Percentiles rank a stretch among this genome's conserved stretches.
Conservation (phyloP, 1,284 basidiomycete genomes). For the Prillingera fragicola region DNA sequence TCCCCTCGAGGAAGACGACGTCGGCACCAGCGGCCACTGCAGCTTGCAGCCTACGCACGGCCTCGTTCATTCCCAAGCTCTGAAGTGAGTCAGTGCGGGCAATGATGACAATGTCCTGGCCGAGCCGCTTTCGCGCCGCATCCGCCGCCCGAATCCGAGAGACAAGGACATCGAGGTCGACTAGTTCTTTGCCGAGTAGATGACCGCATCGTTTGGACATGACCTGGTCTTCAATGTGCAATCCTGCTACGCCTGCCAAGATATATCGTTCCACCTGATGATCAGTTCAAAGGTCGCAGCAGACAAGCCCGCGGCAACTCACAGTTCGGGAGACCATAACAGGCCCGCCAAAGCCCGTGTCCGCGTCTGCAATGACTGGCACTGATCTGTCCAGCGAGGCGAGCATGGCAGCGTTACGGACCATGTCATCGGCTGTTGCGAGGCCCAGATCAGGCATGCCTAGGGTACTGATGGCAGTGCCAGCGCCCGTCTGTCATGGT, state of each 20-base stretch:
- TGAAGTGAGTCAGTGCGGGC: constrained; percentile 77
- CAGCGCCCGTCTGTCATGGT: constrained; percentile 55
- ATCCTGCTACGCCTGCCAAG: constrained; percentile 64
- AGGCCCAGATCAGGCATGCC: constrained; percentile 74
- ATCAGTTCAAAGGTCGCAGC: constrained; percentile 1
- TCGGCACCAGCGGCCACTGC: constrained; percentile 58
- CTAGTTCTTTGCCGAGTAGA: constrained; percentile 70
- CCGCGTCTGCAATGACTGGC: constrained; percentile 68
- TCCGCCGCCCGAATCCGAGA: constrained; percentile 71
- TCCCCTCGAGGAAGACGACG: constrained; percentile 78
- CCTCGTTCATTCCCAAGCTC: constrained; percentile 50
- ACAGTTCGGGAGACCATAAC: constrained; percentile 54
- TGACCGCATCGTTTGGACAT: constrained; percentile 78
- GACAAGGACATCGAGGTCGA: constrained; percentile 31
- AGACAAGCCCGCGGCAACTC: background rate
- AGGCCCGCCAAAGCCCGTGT: constrained; percentile 75
- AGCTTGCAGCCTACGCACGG: constrained; percentile 56
- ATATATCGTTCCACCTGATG: constrained; percentile 60
- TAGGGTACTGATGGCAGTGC: constrained; percentile 67
- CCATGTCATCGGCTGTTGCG: constrained; percentile 72
- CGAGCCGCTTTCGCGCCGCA: constrained; percentile 62
- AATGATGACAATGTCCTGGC: constrained; percentile 71
- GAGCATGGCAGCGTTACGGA: constrained; percentile 59
- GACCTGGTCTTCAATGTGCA: constrained; percentile 79
- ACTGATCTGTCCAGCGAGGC: constrained; percentile 51